A percentile compares a stretch with the other conserved stretches of the same genome.
phyloP scores from a whole-genome alignment of 2,329 filamentous ascomycete species.

The Pseudogymnoascus sp. region DNA sequence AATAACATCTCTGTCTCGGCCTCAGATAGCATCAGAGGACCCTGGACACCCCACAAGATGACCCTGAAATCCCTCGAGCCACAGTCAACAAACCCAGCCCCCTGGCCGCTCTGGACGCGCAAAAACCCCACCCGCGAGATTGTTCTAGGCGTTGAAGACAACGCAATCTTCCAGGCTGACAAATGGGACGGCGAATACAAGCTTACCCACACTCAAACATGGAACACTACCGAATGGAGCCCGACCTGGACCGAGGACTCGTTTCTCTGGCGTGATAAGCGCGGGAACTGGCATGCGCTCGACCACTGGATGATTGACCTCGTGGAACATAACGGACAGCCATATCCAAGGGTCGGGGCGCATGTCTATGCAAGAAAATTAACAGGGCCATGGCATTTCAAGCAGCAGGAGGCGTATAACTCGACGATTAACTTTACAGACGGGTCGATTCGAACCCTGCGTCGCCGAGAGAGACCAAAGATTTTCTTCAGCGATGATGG shows the following conservation, averaged over 20 bases:
- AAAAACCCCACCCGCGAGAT: constrained; percentile 25
- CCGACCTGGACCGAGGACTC: constrained; percentile 25
- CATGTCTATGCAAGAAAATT: constrained; percentile 27
- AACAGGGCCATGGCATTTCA: constrained; percentile 28
- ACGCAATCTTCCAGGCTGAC: constrained; percentile 28
- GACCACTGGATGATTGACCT: constrained; percentile 21
- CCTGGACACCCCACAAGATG: constrained; percentile 15
- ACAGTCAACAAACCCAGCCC: constrained; percentile 34
- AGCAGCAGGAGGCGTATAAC: constrained; percentile 25
- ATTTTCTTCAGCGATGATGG: constrained; percentile 40
- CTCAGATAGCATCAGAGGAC: not conserved
- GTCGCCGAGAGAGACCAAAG: constrained; percentile 40
- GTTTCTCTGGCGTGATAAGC: constrained; percentile 31
- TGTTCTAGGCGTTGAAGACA: constrained; percentile 29
- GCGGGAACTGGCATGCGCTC: constrained; percentile 29
- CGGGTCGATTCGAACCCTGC: constrained; percentile 32
- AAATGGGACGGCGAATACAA: constrained; percentile 25
- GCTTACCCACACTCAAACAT: not conserved
- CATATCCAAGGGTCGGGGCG: constrained; percentile 27
- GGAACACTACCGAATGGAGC: constrained; percentile 13
- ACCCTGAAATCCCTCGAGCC: not conserved
- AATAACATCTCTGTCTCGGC: not conserved
- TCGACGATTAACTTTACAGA: constrained; percentile 30
- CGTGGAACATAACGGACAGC: constrained; percentile 26
- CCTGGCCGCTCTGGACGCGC: constrained; percentile 31